These are phyloP conservation scores for Sporobolomyces phaffii DNA, from an alignment of 768 basidiomycete genomes.

Conservation along the genomic window DNA sequence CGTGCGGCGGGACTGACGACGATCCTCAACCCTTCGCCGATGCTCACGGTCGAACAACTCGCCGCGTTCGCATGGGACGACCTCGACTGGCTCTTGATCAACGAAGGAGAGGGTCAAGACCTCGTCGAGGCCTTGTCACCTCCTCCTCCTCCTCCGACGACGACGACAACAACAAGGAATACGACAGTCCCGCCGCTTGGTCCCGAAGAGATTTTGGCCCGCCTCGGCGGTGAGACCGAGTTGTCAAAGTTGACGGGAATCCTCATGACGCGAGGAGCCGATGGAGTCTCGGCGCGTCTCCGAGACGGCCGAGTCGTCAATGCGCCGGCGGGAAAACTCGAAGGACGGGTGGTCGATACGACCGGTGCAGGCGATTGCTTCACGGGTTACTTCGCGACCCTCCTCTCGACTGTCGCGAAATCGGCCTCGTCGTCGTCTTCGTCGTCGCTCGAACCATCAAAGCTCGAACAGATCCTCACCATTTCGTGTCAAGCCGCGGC, in stretches of 20 bases:
- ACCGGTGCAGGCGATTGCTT: conserved; percentile 46
- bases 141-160: too few species aligned
- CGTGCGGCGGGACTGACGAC: conserved; percentile 37
- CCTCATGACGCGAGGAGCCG: conserved; percentile 33
- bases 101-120: conserved; percentile 47
- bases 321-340: conserved; percentile 15
- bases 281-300: conserved; percentile 17
- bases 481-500: conserved; percentile 40
- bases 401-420: conserved; percentile 1
- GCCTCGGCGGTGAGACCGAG: not conserved
- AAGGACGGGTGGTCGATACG: conserved; percentile 34
- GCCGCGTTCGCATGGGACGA: conserved; percentile 45
- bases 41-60: conserved; percentile 45
- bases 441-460: too few species aligned
- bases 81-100: conserved; percentile 49
- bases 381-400: conserved; percentile 38
- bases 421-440: not conserved
- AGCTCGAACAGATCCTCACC: conserved; percentile 9
- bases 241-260: not conserved
- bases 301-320: not conserved
- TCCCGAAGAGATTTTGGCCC: not conserved
- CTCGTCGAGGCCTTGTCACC: conserved; percentile 34
- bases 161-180: not conserved
- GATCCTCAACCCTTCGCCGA: conserved; percentile 51
- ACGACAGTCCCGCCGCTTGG: not conserved